Evolutionary conservation across 805 yeast species (phyloP).

Genomic region (Debaryomyces hansenii): DNA sequence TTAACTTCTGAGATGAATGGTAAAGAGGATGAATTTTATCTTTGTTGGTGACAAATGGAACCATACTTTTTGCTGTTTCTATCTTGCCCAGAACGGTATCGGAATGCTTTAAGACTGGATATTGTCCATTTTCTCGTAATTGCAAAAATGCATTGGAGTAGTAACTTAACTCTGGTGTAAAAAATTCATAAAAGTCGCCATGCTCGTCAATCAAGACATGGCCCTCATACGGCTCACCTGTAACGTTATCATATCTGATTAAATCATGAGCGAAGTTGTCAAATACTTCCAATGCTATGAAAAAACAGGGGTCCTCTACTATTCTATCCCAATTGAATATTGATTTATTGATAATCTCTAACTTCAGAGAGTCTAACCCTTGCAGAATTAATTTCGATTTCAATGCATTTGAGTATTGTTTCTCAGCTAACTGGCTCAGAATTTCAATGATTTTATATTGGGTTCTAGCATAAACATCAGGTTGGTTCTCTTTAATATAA

Average conservation of each 20-base stretch:
- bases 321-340: conserved; percentile 69
- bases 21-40: conserved; percentile 59
- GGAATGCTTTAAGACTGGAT: conserved; percentile 32
- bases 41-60: conserved; percentile 28
- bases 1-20: conserved; percentile 44
- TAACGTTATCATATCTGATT: conserved; percentile 66
- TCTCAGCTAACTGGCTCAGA: conserved; percentile 57
- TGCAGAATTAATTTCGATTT: conserved; percentile 29
- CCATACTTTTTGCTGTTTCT: conserved; percentile 24
- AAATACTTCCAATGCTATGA: conserved; percentile 78
- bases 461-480: conserved; percentile 70
- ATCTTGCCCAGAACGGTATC: conserved; percentile 20
- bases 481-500: conserved; percentile 59
- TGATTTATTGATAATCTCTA: conserved; percentile 69
- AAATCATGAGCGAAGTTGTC: conserved; percentile 85
- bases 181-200: conserved; percentile 77
- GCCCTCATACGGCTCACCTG: conserved; percentile 73
- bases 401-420: conserved; percentile 47
- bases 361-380: conserved; percentile 54
- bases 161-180: conserved; percentile 57
- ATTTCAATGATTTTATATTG: conserved; percentile 74
- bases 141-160: conserved; percentile 57
- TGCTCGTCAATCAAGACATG: conserved; percentile 69
- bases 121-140: conserved; percentile 49
- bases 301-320: conserved; percentile 68